Conservation (phyloP, 345 rosid genomes). For the Angophora floribunda region DNA sequence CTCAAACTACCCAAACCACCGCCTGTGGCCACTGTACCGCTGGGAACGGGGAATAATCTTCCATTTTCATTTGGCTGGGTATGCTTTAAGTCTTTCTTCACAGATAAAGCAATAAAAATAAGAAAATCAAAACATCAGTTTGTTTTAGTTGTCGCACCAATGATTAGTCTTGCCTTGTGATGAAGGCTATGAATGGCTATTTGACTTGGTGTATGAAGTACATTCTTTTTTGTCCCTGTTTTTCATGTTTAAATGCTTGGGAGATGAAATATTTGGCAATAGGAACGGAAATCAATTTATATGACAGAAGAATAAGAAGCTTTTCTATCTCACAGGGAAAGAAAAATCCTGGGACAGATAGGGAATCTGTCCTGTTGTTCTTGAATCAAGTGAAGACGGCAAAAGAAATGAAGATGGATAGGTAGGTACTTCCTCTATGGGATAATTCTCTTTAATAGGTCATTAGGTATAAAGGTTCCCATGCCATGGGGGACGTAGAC, state of each 20-base stretch:
- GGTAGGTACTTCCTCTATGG: constrained; percentile 14
- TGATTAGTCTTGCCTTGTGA: neutral
- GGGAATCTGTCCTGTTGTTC: constrained; percentile 29
- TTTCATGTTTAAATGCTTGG: neutral
- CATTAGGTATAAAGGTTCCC: neutral
- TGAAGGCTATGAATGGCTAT: neutral
- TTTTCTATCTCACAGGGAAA: constrained; percentile 32
- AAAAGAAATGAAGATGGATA: constrained; percentile 65
- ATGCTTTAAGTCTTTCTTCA: neutral
- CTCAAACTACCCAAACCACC: constrained; percentile 62
- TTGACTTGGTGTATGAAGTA: neutral
- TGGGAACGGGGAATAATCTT: constrained; percentile 76
- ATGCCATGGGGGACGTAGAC: neutral
- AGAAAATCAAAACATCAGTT: neutral
- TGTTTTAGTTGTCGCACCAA: neutral
- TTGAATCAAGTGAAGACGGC: constrained; percentile 49
- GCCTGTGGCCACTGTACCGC: constrained; percentile 59
- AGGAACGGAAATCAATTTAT: neutral
- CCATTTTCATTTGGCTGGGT: constrained; percentile 84
- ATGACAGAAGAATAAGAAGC: neutral
- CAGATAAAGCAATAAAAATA: neutral
- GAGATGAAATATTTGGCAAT: neutral
- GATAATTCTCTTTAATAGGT: neutral
- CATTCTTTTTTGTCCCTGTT: neutral
- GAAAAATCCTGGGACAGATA: constrained; percentile 64